Evolutionary conservation across 1,284 basidiomycete genomes (phyloP).

Genomic region (Irpex sp.): DNA sequence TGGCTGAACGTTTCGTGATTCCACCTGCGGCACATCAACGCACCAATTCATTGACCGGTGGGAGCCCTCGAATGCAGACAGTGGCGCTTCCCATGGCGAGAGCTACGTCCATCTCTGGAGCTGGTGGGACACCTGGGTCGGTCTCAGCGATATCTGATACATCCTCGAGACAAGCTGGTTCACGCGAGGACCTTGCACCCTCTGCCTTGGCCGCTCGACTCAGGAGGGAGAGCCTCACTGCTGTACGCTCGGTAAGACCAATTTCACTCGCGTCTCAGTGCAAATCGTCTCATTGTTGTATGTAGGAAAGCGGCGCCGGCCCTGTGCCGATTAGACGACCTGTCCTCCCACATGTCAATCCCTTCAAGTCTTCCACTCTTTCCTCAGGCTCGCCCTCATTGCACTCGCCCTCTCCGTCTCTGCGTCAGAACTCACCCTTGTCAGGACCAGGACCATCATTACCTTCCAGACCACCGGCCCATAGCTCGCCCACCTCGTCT

Average conservation of each 20-base stretch:
- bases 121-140: slow-evolving; percentile 27
- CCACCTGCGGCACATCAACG: slow-evolving; percentile 33
- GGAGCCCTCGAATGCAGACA: slow-evolving; percentile 33
- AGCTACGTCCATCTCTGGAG: slow-evolving; percentile 24
- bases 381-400: slow-evolving; percentile 50
- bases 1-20: slow-evolving; percentile 57
- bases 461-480: slow-evolving; percentile 30
- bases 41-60: slow-evolving; percentile 32
- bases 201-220: slow-evolving; percentile 34
- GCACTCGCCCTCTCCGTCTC: slow-evolving; percentile 45
- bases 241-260: slow-evolving; percentile 29
- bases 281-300: slow-evolving; percentile 17
- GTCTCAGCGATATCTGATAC: slow-evolving; percentile 33
- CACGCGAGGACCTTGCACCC: slow-evolving; percentile 32
- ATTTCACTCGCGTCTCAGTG: background rate
- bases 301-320: slow-evolving; percentile 35
- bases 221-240: slow-evolving; percentile 38
- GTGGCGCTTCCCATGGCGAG: slow-evolving; percentile 33
- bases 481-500: slow-evolving; percentile 37
- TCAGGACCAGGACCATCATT: slow-evolving; percentile 29
- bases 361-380: slow-evolving; percentile 70
- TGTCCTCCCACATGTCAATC: slow-evolving; percentile 48
- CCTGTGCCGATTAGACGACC: slow-evolving; percentile 53
- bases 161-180: slow-evolving; percentile 37
- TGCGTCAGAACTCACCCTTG: slow-evolving; percentile 42